Evolutionary conservation across 2,329 filamentous ascomycete species (phyloP), one percentile per base, ranked within the genome.

Genomic region (Macrophomina pseudophaseolina): DNA sequence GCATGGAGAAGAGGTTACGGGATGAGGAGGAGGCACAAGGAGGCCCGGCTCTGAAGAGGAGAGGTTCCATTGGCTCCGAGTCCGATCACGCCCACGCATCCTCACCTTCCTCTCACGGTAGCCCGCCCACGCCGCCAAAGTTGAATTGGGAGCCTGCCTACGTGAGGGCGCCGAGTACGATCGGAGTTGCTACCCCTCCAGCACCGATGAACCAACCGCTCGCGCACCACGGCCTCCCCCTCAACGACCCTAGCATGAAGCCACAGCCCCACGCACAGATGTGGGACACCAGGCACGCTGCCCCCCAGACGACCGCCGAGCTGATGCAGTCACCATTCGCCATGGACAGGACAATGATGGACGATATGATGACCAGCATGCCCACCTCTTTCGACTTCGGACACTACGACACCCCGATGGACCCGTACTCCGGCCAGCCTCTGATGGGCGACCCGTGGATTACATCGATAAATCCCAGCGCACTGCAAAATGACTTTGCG

Each of bases 1-100:
- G 80, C 33, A 80, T 89, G 75, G 86, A 88, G 72, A 81, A 85
- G 65, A 81, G 82, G 51, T 73, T 89, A 48, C 80, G 87, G 68
- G 82, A 82, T 5, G 82, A 49, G 85, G 84, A 82, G 79, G 66
- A 84, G 83, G 74, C 82, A 83, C 67, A 81, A 84, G 64, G 81
- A 85, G 72, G 82, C 7, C 56, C 56, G 7, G 44, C 48, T 5
- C 33, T 58, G 23, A 53, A 63, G 38, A 28, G 59, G 32, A 64
- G 58, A 64, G 46, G 81, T 53, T 88, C 86, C 0, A 80, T 85
- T 65, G 86, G 87, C 71, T 86, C 84, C 48, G 84, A 86, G 59
- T 88, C 86, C 5, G 85, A 88, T 33, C 83, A 83, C 70, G 82
- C 83, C 52, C 82, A 85, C 62, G 72, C 72, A 44, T 76, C 77